These are phyloP conservation scores for Fusarium humuli DNA, from an alignment of 2,329 filamentous ascomycete species.

Conservation along the genomic window DNA sequence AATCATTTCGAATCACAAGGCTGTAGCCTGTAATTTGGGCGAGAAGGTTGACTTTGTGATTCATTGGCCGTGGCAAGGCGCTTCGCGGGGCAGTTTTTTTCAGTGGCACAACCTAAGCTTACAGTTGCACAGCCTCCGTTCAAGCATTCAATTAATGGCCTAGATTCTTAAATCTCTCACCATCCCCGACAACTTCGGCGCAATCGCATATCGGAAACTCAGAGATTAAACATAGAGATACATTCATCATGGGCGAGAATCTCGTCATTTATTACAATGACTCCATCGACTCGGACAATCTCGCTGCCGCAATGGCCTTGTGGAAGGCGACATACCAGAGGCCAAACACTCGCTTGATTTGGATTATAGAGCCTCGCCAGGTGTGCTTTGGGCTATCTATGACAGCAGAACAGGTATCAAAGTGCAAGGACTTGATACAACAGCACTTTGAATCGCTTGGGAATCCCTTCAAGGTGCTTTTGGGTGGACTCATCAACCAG, in stretches of 20 bases:
- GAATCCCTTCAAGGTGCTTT: constrained; percentile 36
- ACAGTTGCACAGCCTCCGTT: constrained; percentile 25
- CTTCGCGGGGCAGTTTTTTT: constrained; percentile 32
- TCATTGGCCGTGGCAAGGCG: constrained; percentile 20
- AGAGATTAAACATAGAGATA: neutral
- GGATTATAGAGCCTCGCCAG: constrained; percentile 45
- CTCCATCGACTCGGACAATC: constrained; percentile 45
- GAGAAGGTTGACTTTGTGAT: constrained; percentile 10
- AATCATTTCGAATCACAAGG: constrained; percentile 4
- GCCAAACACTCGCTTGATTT: constrained; percentile 32
- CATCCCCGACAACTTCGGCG: constrained; percentile 14
- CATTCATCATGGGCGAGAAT: constrained; percentile 29
- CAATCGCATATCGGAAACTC: constrained; percentile 3
- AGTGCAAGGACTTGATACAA: constrained; percentile 32
- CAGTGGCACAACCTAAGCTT: constrained; percentile 19
- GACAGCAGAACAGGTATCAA: constrained; percentile 26
- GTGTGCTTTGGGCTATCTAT: constrained; percentile 38
- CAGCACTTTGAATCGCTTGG: constrained; percentile 26
- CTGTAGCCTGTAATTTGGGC: constrained; percentile 13
- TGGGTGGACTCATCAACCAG: constrained; percentile 38
- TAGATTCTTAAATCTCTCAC: constrained; percentile 32
- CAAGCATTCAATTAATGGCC: constrained; percentile 13
- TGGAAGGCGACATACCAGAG: constrained; percentile 21
- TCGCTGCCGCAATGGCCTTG: constrained; percentile 41
- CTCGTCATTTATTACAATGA: constrained; percentile 46